Conservation (phyloP, 1,284 basidiomycete genomes). For the Irpex sp. region DNA sequence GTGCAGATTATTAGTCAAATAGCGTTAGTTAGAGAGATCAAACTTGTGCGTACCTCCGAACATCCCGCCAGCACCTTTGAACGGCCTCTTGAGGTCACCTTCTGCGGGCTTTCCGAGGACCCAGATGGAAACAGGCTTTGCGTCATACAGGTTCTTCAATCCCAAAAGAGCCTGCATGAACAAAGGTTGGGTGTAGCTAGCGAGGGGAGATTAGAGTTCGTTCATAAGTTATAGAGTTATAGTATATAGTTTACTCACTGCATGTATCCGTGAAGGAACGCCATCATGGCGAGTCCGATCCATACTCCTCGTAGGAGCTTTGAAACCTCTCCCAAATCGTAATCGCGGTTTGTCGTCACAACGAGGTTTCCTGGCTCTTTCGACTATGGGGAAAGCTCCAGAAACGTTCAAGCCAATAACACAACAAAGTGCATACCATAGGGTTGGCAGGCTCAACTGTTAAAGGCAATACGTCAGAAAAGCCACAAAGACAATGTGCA, state of each 20-base stretch:
- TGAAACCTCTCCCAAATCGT: constrained; percentile 85
- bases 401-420: constrained; percentile 1
- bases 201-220: constrained; percentile 15
- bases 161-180: constrained; percentile 93
- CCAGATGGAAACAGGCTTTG: constrained; percentile 79
- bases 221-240: not conserved
- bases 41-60: constrained; percentile 55
- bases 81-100: constrained; percentile 89
- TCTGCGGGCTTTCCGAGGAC: constrained; percentile 73
- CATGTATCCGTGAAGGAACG: constrained; percentile 84
- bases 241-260: too few species aligned
- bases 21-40: not conserved
- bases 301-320: constrained; percentile 83
- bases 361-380: constrained; percentile 77
- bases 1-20: not conserved
- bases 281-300: constrained; percentile 86
- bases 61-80: constrained; percentile 70
- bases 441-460: constrained; percentile 59
- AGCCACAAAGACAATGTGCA: not conserved
- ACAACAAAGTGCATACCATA: constrained; percentile 42
- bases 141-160: constrained; percentile 82
- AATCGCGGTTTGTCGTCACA: constrained; percentile 92
- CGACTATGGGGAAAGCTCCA: constrained; percentile 37
- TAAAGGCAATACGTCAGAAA: constrained; percentile 1
- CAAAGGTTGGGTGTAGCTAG: constrained; percentile 81